Evolutionary conservation across 768 basidiomycete species (phyloP), one percentile per base, ranked within the genome.

Genomic region (Suillus hirtellus): DNA sequence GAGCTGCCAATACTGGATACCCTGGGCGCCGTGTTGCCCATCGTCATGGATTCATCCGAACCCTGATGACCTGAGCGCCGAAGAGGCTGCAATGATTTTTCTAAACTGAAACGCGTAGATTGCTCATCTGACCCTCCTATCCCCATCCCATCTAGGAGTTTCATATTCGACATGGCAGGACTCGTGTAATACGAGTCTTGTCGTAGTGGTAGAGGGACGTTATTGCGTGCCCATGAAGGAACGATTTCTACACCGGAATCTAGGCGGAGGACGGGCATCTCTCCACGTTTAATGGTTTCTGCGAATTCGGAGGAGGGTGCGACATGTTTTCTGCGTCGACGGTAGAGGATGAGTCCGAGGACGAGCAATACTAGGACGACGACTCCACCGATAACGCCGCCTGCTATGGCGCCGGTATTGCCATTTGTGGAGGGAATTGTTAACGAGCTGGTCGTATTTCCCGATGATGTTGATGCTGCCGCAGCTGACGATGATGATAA

Each of bases 261-360:
- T 19, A 76, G 66, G 17, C 73, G 75, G 19, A 75, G 64, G 43
- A 75, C 65, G 11, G 73, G 73, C 6, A 67, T 1, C 14, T 59
- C 53, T 19, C 75, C 75, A 0, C 59, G 64, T 50, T 61, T 65
- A 60, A 73, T 62, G 37, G 72, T 71, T 24, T 74, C 70, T 47
- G 84, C 72, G 71, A 88, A 89, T 66, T 87, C 86, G 19, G 85
- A 79, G 17, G 87, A 87, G 4, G 89, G 88, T 1, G 86, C 79
- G n/a, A 75, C 78, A 59, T 76, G 80, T 31, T 70, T 77, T 47
- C 77, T 77, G 21, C 61, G 62, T 24, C 81, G 82, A 15, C 80
- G 67, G 65, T 80, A 70, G 53, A 84, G 44, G 55, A 86, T 63
- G n/a, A 76, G 38, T 38, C 67, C 75, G 9, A 80, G 60, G 7